Evolutionary conservation across 306 rosid genomes (phyloP), one percentile per base, ranked within the genome.

Genomic region (Leucaena leucocephala): DNA sequence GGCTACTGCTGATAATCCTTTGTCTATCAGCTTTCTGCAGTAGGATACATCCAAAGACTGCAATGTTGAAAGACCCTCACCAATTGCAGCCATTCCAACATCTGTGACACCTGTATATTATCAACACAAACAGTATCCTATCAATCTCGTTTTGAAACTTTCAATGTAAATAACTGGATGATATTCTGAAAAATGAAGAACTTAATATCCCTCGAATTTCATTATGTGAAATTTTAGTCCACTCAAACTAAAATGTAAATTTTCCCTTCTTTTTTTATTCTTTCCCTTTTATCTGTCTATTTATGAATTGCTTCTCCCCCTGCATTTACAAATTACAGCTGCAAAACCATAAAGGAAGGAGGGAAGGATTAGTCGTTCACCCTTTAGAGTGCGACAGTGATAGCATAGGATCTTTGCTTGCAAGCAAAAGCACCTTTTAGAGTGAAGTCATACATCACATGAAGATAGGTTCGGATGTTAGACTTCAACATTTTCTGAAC

Each of bases 11-110:
- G 90, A 83, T 42, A 93, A 81, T 77, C 99, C 98, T 86, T 85
- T 90, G 86, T 93, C 94, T 0, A 94, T 88, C 77, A 95, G 80
- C 90, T 90, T 90, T 80, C 92, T 88, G 90, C 99, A 95, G 84
- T 89, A 86, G 9, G 99, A 88, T 48, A 93, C 90, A 75, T 95
- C 98, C 86, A 95, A 84, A 21, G 91, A 89, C 82, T 90, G 91
- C 22, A 93, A 88, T 3, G 78, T 86, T 33, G 96, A 83, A 80
- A 95, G 94, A 75, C 91, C 90, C 16, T 78, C 77, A 17, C 99
- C 99, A 76, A 95, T 89, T 1, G 88, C 90, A 63, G 80, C 81
- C 86, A 91, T 68, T 62, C 99, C 99, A 15, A 57, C 81, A 83
- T 93, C 98, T 2, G 94, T 88, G 38, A 95, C 85, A 82, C 98